Base-by-base conservation (phyloP, 2,329 filamentous ascomycete genomes). In the Chalaropsis ovoidea region DNA sequence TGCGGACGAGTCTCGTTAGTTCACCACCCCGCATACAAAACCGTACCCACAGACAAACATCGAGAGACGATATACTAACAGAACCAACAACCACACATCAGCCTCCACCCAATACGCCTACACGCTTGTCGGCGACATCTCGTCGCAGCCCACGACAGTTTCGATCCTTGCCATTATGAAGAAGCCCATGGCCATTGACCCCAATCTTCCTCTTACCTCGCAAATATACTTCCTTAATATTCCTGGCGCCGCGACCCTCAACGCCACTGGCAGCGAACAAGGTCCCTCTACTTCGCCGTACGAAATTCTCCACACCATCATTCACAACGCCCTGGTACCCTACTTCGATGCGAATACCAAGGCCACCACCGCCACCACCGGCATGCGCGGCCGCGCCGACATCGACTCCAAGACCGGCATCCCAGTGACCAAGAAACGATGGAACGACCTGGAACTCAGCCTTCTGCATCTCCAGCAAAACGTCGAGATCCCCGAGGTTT, bases 261-360 rank as follows among this genome's bases (percentile, higher is more conserved):
- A 84, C 71, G 85, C 82, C 70, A 78, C 82, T 63, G 80, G 84
- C 68, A 81, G 85, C 70, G 85, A 89, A 70, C 87, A 91, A 74
- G 86, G 86, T 67, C 82, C 86, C 66, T 81, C 86, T 31, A 80
- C 87, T 65, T 95, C 92, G 58, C 91, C 93, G 2, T 96, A 91
- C 77, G 93, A 97, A 76, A 87, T 93, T 71, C 80, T 99, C 68
- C 91, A 96, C 77, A 90, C 93, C 67, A 83, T 96, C 71, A 84
- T 99, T 70, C 92, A 96, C 76, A 87, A 91, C 74, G 91, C 89
- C 70, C 80, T 99, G 73, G 90, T 90, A 71, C 94, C 95, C 47
- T 97, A 96, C 76, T 99, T 99, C 74, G 93, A 99, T 79, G 93
- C 92, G 71, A 95, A 91, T 75, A 95, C 92, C 67, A 93, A 91